A percentile compares a stretch with the other conserved stretches of the same genome.
Evolutionary conservation across 257 asterid species (phyloP).

Genomic region (Euphrasia confusa): DNA sequence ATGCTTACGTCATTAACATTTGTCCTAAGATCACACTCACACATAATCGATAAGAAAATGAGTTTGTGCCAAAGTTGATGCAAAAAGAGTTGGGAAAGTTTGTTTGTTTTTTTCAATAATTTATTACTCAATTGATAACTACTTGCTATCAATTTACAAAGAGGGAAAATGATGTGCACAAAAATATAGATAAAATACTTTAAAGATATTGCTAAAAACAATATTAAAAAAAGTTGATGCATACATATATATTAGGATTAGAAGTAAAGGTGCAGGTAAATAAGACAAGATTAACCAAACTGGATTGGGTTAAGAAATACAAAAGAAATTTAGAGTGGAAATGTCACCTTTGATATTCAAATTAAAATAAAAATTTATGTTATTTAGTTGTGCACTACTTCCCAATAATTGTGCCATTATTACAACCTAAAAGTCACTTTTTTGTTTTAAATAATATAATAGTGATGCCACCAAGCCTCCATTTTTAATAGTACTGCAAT

Average conservation of each 20-base stretch:
- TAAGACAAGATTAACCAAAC: constrained; percentile 51
- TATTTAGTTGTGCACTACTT: constrained; percentile 44
- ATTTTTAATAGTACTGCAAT: no score
- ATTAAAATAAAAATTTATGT: constrained; percentile 26
- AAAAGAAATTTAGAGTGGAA: constrained; percentile 53
- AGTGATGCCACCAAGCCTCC: not conserved
- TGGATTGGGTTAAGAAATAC: constrained; percentile 34
- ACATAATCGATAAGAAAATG: constrained; percentile 5
- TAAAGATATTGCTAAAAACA: not conserved
- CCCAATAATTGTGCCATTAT: constrained; percentile 84
- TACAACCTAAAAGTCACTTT: constrained; percentile 59
- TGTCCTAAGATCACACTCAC: constrained; percentile 24
- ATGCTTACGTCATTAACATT: constrained; percentile 61
- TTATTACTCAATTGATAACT: constrained; percentile 15
- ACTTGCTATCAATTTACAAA: constrained; percentile 23
- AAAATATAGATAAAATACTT: constrained; percentile 16
- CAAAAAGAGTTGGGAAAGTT: constrained; percentile 20
- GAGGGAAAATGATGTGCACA: constrained; percentile 26
- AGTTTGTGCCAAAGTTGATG: constrained; percentile 22
- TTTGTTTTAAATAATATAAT: not conserved
- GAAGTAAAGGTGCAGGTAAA: constrained; percentile 36
- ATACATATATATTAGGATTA: constrained; percentile 26
- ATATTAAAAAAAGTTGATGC: constrained; percentile 29
- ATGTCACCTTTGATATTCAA: constrained; percentile 37
- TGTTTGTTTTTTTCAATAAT: constrained; percentile 31